Base-by-base conservation (phyloP, 2,329 filamentous ascomycete genomes). In the Gremmenia infestans region DNA sequence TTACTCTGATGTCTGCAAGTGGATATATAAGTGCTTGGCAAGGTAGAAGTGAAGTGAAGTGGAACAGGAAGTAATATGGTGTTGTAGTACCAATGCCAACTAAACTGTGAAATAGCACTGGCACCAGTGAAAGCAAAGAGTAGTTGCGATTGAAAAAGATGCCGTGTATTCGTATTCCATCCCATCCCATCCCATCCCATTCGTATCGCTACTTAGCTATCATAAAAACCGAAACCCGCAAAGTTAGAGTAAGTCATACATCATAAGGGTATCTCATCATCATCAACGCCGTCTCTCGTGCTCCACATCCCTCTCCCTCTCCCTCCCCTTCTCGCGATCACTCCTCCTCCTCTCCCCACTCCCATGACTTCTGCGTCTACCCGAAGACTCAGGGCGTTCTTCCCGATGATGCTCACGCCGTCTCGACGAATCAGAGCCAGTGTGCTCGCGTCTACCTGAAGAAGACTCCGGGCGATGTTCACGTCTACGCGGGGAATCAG, bases 291-390 rank as follows among this genome's bases (percentile, higher is more conserved):
- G 17, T 52, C 22, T 55, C 35, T 52, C 43, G n/a, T 53, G 11
- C 25, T 23, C 15, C 12, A 35, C 47, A 39, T 52, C 28, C 48
- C 43, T 52, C 7, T 46, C 36, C 15, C 40, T 46, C 35, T 47
- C 35, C 15, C 40, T 46, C 35, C 43, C 35, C 4, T 22, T 22
- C 22, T 4, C 22, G 28, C 32, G 12, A 8, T 53, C 39, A 28
- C 53, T 48, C 37, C 57, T 40, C 52, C 14, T 47, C 14, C 45
- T 47, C 19, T 32, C 45, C 2, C 49, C 49, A n/a, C 47, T 40
- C 37, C 37, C 37, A 17, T 40, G 37, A 17, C 37, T 40, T 9
- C 37, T 40, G 14, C 37, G 50, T 42, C 56, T 53, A 28, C 28
- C 32, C 43, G 48, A 48, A 22, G 35, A 32, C 28, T 32, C 28